These are phyloP conservation scores for Karstenula rhodostoma DNA, from an alignment of 2,329 filamentous ascomycete species.

Conservation along the genomic window DNA sequence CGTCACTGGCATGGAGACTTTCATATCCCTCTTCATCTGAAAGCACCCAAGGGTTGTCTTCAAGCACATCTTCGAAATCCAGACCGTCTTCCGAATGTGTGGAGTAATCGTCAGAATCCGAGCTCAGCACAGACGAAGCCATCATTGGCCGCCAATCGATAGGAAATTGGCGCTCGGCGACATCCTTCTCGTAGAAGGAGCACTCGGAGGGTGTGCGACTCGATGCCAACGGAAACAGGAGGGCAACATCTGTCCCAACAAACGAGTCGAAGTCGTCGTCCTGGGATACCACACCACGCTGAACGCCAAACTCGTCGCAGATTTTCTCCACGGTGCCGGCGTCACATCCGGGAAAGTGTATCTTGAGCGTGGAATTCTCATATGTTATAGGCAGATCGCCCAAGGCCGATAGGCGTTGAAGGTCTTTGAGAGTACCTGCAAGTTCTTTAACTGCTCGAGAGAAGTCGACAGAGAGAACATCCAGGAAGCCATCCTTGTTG, in stretches of 20 bases:
- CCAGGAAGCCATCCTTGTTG: constrained; percentile 83
- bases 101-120: constrained; percentile 49
- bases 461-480: constrained; percentile 87
- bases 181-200: constrained; percentile 55
- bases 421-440: constrained; percentile 78
- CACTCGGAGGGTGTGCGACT: constrained; percentile 59
- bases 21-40: constrained; percentile 63
- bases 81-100: constrained; percentile 48
- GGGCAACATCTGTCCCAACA: constrained; percentile 74
- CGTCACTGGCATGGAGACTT: constrained; percentile 64
- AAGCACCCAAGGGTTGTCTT: constrained; percentile 63
- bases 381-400: constrained; percentile 86
- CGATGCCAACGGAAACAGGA: constrained; percentile 88
- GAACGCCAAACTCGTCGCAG: constrained; percentile 86
- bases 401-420: constrained; percentile 77
- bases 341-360: constrained; percentile 93
- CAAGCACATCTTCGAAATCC: constrained; percentile 52
- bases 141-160: constrained; percentile 67
- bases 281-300: constrained; percentile 79
- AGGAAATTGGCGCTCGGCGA: constrained; percentile 47
- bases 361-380: constrained; percentile 72
- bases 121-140: constrained; percentile 49
- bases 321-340: constrained; percentile 80
- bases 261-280: constrained; percentile 77
- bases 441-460: constrained; percentile 85